Evolutionary conservation across 1,284 basidiomycete species (phyloP).

Genomic region (Ceratobasidium sp.): DNA sequence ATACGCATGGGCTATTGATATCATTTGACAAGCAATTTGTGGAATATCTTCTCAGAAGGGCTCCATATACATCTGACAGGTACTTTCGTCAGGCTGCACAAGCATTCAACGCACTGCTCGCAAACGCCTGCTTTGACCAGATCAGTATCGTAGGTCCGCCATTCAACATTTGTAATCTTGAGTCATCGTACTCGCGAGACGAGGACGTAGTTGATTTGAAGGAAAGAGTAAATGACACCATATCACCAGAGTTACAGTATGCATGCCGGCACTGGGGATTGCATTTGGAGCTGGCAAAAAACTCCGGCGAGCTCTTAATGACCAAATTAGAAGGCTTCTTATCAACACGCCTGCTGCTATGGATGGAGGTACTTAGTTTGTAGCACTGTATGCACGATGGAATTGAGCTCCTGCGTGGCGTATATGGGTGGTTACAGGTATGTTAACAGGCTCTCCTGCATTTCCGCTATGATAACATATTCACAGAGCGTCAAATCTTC

Average conservation of each 20-base stretch:
- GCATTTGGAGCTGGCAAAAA: neutral
- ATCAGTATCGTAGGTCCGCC: neutral
- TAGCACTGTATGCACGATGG: neutral
- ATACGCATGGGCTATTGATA: neutral
- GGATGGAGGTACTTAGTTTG: constrained; percentile 25
- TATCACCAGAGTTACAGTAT: neutral
- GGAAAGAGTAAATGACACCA: neutral
- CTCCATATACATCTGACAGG: neutral
- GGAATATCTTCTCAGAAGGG: constrained; percentile 1
- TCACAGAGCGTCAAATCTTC: neutral
- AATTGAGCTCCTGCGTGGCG: neutral
- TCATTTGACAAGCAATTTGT: neutral
- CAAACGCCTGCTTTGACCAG: neutral
- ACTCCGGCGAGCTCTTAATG: neutral
- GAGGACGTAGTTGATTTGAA: neutral
- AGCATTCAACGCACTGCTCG: neutral
- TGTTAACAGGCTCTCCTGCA: no score
- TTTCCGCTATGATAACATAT: neutral
- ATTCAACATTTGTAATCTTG: constrained; percentile 30
- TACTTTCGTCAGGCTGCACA: neutral
- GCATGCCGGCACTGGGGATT: constrained; percentile 3
- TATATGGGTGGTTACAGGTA: constrained; percentile 1
- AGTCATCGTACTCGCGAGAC: neutral
- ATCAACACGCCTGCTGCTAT: neutral
- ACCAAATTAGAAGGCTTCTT: neutral